A percentile compares a stretch with the other conserved stretches of the same genome.
These are phyloP conservation scores for Biscutella laevigata DNA, from an alignment of 441 rosid species.

Conservation along the genomic window DNA sequence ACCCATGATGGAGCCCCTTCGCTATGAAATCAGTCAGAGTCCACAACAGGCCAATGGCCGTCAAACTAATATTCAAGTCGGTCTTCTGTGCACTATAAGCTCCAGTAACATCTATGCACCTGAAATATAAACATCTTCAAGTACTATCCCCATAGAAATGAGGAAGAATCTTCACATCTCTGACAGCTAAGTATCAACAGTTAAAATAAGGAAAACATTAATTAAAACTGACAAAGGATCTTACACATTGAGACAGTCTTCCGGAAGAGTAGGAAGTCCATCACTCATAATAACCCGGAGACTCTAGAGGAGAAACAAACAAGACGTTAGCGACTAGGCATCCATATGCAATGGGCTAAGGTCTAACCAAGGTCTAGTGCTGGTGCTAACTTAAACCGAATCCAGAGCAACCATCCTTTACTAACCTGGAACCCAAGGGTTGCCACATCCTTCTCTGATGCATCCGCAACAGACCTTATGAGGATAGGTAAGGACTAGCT, in stretches of 20 bases:
- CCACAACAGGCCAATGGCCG: conserved; percentile 96
- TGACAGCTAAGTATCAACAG: conserved; percentile 2
- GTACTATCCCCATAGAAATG: conserved; percentile 3
- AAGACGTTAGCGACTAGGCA: conserved; percentile 8
- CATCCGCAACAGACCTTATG: conserved; percentile 88
- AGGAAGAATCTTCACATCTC: background rate
- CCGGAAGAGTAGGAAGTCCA: conserved; percentile 80
- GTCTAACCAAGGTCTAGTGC: too few relatives aligned
- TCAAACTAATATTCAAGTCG: conserved; percentile 90
- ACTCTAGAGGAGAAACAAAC: conserved; percentile 46
- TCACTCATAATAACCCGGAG: conserved; percentile 91
- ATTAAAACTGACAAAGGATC: conserved; percentile 23
- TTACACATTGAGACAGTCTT: conserved; percentile 81
- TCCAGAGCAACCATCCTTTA: conserved; percentile 18
- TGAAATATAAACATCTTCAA: conserved; percentile 34
- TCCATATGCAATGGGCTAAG: conserved; percentile 2
- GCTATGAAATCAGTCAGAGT: conserved; percentile 87
- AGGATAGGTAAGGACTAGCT: conserved; percentile 16
- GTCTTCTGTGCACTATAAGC: conserved; percentile 94
- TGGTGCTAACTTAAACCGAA: background rate
- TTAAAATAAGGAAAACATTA: background rate
- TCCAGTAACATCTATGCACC: conserved; percentile 97
- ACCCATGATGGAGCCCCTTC: conserved; percentile 48
- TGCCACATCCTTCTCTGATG: conserved; percentile 84
- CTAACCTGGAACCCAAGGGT: conserved; percentile 95